A percentile compares a stretch with the other conserved stretches of the same genome.
These are phyloP conservation scores for Hypoxylon sp. DNA, from an alignment of 2,329 filamentous ascomycete genomes.

Conservation along the genomic window DNA sequence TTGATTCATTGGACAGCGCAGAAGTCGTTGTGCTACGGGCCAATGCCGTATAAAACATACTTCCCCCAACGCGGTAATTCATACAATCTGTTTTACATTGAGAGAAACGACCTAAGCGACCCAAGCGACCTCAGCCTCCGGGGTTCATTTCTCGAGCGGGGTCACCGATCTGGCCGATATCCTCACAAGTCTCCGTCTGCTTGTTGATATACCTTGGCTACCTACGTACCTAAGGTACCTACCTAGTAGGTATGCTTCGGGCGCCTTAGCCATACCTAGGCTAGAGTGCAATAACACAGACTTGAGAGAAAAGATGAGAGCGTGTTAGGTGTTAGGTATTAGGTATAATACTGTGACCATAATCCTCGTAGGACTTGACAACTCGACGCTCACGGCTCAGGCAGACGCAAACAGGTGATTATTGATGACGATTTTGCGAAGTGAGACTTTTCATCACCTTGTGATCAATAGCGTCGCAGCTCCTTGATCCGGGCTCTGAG, in stretches of 20 bases:
- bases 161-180: slow-evolving; percentile 30
- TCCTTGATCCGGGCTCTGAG: background rate
- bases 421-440: slow-evolving; percentile 27
- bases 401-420: slow-evolving; percentile 33
- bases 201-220: background rate
- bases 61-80: background rate
- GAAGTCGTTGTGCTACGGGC: slow-evolving; percentile 20
- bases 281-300: slow-evolving; percentile 16
- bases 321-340: background rate
- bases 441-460: slow-evolving; percentile 38
- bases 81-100: background rate
- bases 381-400: slow-evolving; percentile 3
- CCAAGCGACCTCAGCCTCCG: slow-evolving; percentile 24
- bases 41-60: slow-evolving; percentile 19
- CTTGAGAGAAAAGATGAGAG: slow-evolving; percentile 1
- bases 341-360: background rate
- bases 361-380: slow-evolving; percentile 14
- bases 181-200: background rate
- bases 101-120: slow-evolving; percentile 2
- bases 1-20: slow-evolving; percentile 10
- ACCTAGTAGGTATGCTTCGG: background rate
- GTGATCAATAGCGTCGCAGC: slow-evolving; percentile 35
- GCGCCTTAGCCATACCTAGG: background rate
- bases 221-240: no score
- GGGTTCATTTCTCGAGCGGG: slow-evolving; percentile 28